Base-by-base conservation (phyloP, 352 stramenopile genomes). In the Pythium brachiatum region DNA sequence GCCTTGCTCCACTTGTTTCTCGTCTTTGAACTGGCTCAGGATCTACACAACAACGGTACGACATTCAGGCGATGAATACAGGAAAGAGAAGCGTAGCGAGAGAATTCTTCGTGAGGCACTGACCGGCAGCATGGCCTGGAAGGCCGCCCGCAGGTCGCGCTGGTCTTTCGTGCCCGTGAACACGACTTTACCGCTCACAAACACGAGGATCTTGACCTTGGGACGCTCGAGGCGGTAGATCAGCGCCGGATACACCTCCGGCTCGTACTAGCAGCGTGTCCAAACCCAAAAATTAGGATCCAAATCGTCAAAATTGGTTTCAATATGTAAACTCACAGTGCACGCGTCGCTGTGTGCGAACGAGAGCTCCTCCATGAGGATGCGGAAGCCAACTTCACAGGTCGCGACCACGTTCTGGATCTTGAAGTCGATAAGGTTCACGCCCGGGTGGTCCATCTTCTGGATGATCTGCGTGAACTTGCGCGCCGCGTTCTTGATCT, bases 171-270 rank as follows among this genome's bases (percentile, higher is more conserved):
- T 95, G 53, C 97, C 96, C 0, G 96, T 99, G 65, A 99, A 95
- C 11, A 99, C 96, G 31, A 99, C 85, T 68, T 99, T 99, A 4
- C 98, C 98, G 57, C 90, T 94, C 21, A 99, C 97, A 78, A 99
- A 99, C 55, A 99, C 98, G 21, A 99, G 78, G n/a, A 99, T 83
- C 53, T 99, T 98, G 13, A 99, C 93, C 57, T 97, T 93, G 25
- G 97, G 97, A 52, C 95, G 89, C 18, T 96, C 82, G 63, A 99
- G 86, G 15, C 97, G 87, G 77, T 99, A 99, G 75, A 99, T 98
- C 18, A 99, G 75, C 41, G 97, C 98, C 13, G 97, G 97, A 68
- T 99, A 99, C 32, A 99, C 71, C 73, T 99, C 98, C 5, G 98
- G 98, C 73, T 99, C 98, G 68, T 99, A 99, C 68, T 95, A 3